These are phyloP conservation scores for Leptomonas seymouri DNA, from an alignment of 208 protist genomes.

Conservation along the genomic window DNA sequence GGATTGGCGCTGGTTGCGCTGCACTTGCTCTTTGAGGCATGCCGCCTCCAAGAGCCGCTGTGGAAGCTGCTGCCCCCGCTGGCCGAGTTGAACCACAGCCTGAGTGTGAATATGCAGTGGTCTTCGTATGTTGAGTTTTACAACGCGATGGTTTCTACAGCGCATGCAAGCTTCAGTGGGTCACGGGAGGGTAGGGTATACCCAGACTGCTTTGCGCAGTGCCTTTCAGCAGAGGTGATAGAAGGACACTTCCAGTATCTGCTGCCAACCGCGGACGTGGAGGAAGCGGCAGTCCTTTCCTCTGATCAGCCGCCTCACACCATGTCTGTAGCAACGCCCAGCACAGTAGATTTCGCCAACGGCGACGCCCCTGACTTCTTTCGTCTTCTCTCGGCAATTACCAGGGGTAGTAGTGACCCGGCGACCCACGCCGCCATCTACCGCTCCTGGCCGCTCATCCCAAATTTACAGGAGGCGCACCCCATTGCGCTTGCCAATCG, in stretches of 20 bases:
- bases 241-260: conserved; percentile 7
- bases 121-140: conserved; percentile 62
- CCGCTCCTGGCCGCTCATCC: conserved; percentile 32
- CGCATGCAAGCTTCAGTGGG: not conserved
- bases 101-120: conserved; percentile 50
- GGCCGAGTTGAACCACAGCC: conserved; percentile 36
- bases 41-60: conserved; percentile 59
- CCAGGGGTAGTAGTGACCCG: not conserved
- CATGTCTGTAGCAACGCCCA: not conserved
- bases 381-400: conserved; percentile 6
- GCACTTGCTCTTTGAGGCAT: conserved; percentile 72
- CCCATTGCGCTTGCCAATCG: conserved; percentile 35
- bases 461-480: conserved; percentile 20
- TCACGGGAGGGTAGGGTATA: not conserved
- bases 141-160: conserved; percentile 20
- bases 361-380: conserved; percentile 20
- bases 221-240: not conserved
- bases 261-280: not conserved
- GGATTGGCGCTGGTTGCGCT: conserved; percentile 51
- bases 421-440: not conserved
- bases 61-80: conserved; percentile 60
- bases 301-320: not conserved
- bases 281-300: not conserved
- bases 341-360: not conserved
- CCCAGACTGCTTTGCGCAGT: conserved; percentile 8